Conservation (phyloP, 495 filamentous ascomycete genomes). For the Rostrohypoxylon terebratum region DNA sequence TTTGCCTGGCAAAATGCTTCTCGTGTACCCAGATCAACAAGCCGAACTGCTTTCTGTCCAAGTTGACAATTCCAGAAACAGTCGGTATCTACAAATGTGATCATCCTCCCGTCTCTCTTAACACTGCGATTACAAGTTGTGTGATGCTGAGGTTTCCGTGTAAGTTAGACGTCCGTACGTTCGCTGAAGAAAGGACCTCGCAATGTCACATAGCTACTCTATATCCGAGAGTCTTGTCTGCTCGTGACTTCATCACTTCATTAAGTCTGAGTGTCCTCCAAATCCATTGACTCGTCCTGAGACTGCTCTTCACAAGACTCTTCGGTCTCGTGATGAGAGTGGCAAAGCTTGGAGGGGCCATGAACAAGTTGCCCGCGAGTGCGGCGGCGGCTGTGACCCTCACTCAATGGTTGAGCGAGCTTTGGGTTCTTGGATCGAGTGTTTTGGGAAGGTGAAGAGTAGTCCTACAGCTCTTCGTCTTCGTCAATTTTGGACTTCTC, state of each 20-base stretch:
- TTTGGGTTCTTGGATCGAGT: too few relatives aligned
- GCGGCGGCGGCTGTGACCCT: too few relatives aligned
- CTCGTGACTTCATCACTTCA: neutral
- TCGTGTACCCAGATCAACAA: neutral
- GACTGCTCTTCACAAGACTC: neutral
- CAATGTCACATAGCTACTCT: neutral
- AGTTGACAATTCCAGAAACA: neutral
- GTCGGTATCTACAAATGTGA: neutral
- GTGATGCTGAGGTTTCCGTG: neutral
- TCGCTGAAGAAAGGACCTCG: conserved; percentile 5
- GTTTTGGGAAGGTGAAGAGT: neutral
- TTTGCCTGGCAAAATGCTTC: neutral
- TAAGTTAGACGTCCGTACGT: neutral
- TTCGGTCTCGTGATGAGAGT: neutral
- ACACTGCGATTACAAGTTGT: neutral
- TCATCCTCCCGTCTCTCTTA: neutral
- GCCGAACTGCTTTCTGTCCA: conserved; percentile 12
- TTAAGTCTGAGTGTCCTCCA: neutral
- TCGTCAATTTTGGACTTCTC: conserved; percentile 48
- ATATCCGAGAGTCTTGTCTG: neutral
- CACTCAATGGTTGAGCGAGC: neutral
- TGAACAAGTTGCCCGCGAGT: neutral
- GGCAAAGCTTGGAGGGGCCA: neutral
- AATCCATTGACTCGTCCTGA: neutral
- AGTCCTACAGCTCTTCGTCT: conserved; percentile 59